phyloP scores from a whole-genome alignment of 2,329 filamentous ascomycete genomes.

The Leptodontidium sp. region DNA sequence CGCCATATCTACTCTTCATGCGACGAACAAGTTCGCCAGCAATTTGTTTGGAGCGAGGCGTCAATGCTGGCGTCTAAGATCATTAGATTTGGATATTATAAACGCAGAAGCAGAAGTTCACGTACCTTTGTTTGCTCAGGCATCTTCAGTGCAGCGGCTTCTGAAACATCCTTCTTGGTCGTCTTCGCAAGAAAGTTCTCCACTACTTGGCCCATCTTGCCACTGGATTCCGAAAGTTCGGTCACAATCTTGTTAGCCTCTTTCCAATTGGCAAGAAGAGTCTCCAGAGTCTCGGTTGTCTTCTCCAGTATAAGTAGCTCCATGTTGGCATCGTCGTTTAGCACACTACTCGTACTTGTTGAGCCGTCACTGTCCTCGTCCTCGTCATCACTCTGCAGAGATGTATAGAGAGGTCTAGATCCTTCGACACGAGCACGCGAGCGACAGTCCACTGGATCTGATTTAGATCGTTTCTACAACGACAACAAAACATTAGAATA shows the following conservation, averaged over 20 bases:
- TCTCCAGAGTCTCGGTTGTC: neutral
- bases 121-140: neutral
- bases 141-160: neutral
- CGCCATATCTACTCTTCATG: neutral
- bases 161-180: too few relatives aligned
- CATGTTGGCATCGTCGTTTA: neutral
- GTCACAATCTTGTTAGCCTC: neutral
- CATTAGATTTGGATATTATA: neutral
- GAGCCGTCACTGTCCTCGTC: neutral
- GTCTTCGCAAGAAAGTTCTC: neutral
- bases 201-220: neutral
- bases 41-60: neutral
- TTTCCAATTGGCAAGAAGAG: neutral
- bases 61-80: neutral
- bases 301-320: neutral
- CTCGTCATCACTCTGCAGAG: neutral
- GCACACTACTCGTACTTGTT: neutral
- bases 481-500: neutral
- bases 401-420: neutral
- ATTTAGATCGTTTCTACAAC: slow-evolving; percentile 2
- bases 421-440: neutral
- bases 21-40: slow-evolving; percentile 3
- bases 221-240: neutral
- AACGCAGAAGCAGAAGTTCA: neutral
- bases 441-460: neutral